A percentile compares a stretch with the other conserved stretches of the same genome.
Evolutionary conservation across 2,329 filamentous ascomycete genomes (phyloP).

Genomic region (Talaromyces sp.): DNA sequence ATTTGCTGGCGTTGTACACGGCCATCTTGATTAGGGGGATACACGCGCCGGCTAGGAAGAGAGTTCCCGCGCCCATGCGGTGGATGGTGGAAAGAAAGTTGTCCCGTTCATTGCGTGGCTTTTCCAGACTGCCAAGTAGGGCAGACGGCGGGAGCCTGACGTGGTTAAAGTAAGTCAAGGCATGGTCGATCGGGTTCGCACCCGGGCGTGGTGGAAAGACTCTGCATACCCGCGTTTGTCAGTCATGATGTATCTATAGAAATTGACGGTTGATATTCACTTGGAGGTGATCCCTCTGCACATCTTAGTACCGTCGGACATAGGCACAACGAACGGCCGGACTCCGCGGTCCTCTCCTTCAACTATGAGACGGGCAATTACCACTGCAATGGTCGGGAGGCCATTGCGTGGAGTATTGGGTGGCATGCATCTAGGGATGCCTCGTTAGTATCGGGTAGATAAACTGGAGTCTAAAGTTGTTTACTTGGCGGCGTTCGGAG

Average conservation of each 20-base stretch:
- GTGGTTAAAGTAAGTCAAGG: slow-evolving; percentile 25
- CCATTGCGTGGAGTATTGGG: slow-evolving; percentile 23
- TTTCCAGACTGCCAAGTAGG: slow-evolving; percentile 24
- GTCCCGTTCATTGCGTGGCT: slow-evolving; percentile 14
- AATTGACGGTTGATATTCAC: neutral
- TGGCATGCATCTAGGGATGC: slow-evolving; percentile 26
- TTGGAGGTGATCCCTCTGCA: slow-evolving; percentile 22
- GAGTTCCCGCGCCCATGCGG: slow-evolving; percentile 6
- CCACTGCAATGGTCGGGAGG: slow-evolving; percentile 24
- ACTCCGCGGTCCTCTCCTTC: slow-evolving; percentile 25
- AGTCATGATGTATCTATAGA: neutral
- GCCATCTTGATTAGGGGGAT: neutral
- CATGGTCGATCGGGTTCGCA: slow-evolving; percentile 22
- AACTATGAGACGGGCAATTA: slow-evolving; percentile 26
- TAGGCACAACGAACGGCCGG: slow-evolving; percentile 25
- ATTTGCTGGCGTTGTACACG: neutral
- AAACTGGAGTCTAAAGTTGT: neutral
- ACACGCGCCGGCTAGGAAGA: neutral
- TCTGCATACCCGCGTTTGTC: neutral
- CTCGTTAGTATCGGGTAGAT: neutral
- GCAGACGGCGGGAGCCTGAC: slow-evolving; percentile 25
- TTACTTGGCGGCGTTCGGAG: slow-evolving; percentile 1
- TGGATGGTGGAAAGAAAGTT: neutral
- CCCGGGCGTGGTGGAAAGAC: neutral
- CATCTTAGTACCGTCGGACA: slow-evolving; percentile 27